phyloP scores from a whole-genome alignment of 441 rosid species.

The Aleurites moluccanus region DNA sequence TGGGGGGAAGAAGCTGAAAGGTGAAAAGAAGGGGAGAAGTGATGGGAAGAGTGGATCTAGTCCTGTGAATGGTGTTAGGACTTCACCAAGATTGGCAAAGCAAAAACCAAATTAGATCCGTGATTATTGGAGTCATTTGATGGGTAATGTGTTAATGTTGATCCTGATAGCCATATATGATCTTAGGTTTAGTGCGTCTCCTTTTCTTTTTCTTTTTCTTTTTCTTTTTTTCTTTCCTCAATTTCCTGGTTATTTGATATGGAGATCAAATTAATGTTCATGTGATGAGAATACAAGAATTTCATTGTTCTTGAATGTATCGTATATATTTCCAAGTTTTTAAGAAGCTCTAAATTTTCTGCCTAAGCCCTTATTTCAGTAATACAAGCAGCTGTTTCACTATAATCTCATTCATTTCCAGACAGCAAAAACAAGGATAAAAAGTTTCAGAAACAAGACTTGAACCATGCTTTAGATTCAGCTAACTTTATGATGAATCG shows the following conservation, averaged over 20 bases:
- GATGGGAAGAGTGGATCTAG: constrained; percentile 8
- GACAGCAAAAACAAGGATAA: background rate
- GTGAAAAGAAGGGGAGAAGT: constrained; percentile 2
- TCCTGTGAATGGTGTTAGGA: constrained; percentile 29
- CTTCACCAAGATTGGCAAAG: constrained; percentile 63
- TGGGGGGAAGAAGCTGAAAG: constrained; percentile 16
- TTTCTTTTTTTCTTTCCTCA: too few species aligned
- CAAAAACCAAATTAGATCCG: constrained; percentile 22
- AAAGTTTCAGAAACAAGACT: too few species aligned
- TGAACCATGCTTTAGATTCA: too few species aligned
- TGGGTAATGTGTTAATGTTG: background rate
- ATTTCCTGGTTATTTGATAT: background rate
- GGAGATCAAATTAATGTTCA: background rate
- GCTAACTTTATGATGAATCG: too few species aligned
- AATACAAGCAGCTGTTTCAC: background rate
- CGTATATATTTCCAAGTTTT: background rate
- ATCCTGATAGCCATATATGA: background rate
- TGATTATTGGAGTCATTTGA: background rate
- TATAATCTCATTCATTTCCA: background rate
- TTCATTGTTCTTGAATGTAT: background rate
- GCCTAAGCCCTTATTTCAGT: too few species aligned
- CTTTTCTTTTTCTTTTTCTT: background rate
- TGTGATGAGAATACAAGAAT: background rate
- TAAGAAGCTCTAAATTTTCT: too few species aligned
- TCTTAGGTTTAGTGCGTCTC: background rate